A percentile compares a stretch with the other conserved stretches of the same genome.
Evolutionary conservation across 2,329 filamentous ascomycete species (phyloP).

Genomic region (Sporothrix inflata): DNA sequence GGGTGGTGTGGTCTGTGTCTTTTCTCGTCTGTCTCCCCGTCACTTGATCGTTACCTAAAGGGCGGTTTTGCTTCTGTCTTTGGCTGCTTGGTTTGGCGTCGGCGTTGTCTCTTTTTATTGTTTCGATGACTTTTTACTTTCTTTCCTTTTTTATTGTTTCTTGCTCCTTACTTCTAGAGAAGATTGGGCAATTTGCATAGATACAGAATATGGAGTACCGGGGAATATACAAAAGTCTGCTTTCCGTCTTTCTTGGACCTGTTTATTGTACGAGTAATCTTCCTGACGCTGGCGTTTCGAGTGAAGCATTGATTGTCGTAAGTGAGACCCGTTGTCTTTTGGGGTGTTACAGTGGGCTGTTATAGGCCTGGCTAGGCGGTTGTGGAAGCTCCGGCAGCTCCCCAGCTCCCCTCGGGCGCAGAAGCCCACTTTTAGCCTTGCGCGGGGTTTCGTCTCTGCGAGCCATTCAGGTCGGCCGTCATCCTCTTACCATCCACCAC

Average conservation of each 20-base stretch:
- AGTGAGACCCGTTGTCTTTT: background rate
- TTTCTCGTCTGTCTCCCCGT: background rate
- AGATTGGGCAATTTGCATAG: background rate
- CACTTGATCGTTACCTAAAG: background rate
- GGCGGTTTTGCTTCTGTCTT: background rate
- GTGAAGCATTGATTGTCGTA: background rate
- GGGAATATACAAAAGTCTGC: background rate
- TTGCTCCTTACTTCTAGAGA: background rate
- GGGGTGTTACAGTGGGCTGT: background rate
- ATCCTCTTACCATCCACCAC: background rate
- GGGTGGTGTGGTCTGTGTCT: background rate
- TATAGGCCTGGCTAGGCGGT: background rate
- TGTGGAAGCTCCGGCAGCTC: constrained; percentile 1
- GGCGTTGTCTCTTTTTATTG: constrained; percentile 4
- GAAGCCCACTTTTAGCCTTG: constrained; percentile 25
- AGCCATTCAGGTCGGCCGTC: background rate
- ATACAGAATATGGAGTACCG: constrained; percentile 5
- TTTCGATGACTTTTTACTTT: constrained; percentile 11
- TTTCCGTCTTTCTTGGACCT: background rate
- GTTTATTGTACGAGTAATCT: background rate
- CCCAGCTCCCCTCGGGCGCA: background rate
- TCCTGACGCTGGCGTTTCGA: no score
- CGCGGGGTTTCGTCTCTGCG: constrained; percentile 12
- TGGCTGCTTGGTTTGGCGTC: constrained; percentile 13
- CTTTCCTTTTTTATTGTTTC: background rate